Percentiles rank a stretch among this genome's conserved stretches.
Evolutionary conservation across 2,329 filamentous ascomycete genomes (phyloP).

Genomic region (Lomentospora prolificans): DNA sequence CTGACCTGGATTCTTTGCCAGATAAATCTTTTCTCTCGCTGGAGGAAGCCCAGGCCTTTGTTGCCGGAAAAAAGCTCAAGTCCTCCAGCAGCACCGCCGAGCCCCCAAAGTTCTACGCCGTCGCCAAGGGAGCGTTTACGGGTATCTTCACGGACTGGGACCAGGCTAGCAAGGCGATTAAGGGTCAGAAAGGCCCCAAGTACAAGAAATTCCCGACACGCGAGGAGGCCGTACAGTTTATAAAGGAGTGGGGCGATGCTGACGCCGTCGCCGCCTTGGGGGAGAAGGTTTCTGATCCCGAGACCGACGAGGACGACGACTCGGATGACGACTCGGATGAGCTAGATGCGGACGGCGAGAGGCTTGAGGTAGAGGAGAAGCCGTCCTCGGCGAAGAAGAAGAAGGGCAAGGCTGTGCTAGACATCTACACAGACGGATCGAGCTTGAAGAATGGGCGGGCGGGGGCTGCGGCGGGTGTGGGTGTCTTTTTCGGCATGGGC

Average conservation of each 20-base stretch:
- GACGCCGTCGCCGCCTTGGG: constrained; percentile 32
- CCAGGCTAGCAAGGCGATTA: constrained; percentile 62
- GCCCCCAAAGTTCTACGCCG: constrained; percentile 46
- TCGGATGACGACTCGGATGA: constrained; percentile 15
- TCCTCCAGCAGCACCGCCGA: constrained; percentile 24
- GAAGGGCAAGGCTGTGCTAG: constrained; percentile 25
- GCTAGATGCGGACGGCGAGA: constrained; percentile 17
- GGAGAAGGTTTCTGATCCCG: constrained; percentile 14
- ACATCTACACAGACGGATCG: constrained; percentile 56
- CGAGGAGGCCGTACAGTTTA: constrained; percentile 69
- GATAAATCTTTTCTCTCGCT: constrained; percentile 70
- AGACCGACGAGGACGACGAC: constrained; percentile 19
- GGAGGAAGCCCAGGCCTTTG: constrained; percentile 70
- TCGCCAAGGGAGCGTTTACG: constrained; percentile 47
- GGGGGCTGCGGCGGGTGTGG: constrained; percentile 49
- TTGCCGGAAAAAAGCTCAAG: constrained; percentile 44
- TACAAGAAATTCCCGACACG: constrained; percentile 60
- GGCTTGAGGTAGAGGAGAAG: constrained; percentile 10
- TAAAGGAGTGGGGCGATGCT: constrained; percentile 38
- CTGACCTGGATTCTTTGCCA: constrained; percentile 23
- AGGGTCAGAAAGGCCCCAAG: constrained; percentile 58
- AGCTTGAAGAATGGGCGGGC: constrained; percentile 46
- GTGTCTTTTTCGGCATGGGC: constrained; percentile 50
- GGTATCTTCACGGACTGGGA: constrained; percentile 58
- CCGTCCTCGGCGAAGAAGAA: constrained; percentile 25